These are phyloP conservation scores for Pisolithus albus DNA, from an alignment of 768 basidiomycete genomes.

Conservation along the genomic window DNA sequence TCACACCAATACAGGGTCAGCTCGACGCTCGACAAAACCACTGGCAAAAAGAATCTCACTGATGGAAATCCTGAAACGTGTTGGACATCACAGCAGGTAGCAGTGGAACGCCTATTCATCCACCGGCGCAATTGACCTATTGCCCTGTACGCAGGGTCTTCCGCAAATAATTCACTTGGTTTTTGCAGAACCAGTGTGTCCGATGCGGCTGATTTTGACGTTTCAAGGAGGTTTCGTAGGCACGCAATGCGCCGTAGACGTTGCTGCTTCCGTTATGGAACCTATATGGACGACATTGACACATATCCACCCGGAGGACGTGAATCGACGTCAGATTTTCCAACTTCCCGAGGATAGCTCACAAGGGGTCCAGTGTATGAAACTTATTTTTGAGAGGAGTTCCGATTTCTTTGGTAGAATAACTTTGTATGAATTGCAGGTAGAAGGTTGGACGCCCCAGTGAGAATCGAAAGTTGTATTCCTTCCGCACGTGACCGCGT, in stretches of 20 bases:
- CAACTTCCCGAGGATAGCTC: slow-evolving; percentile 31
- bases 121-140: slow-evolving; percentile 1
- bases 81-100: slow-evolving; percentile 78
- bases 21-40: slow-evolving; percentile 69
- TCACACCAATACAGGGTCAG: slow-evolving; percentile 50
- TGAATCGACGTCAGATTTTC: slow-evolving; percentile 68
- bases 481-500: slow-evolving; percentile 1
- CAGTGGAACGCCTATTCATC: not conserved
- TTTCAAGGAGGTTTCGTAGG: slow-evolving; percentile 89
- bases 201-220: slow-evolving; percentile 51
- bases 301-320: slow-evolving; percentile 70
- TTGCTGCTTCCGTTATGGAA: slow-evolving; percentile 26
- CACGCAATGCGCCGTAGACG: slow-evolving; percentile 49
- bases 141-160: slow-evolving; percentile 45
- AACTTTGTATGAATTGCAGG: slow-evolving; percentile 58
- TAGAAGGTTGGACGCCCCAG: slow-evolving; percentile 20
- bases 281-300: slow-evolving; percentile 45
- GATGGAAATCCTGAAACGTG: slow-evolving; percentile 74
- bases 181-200: slow-evolving; percentile 48
- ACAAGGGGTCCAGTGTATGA: slow-evolving; percentile 39
- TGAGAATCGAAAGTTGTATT: not conserved
- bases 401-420: slow-evolving; percentile 84
- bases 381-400: slow-evolving; percentile 69
- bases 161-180: slow-evolving; percentile 69
- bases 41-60: slow-evolving; percentile 61